These are phyloP conservation scores for Xylaria hypoxylon DNA, from an alignment of 2,329 filamentous ascomycete species.

Conservation along the genomic window DNA sequence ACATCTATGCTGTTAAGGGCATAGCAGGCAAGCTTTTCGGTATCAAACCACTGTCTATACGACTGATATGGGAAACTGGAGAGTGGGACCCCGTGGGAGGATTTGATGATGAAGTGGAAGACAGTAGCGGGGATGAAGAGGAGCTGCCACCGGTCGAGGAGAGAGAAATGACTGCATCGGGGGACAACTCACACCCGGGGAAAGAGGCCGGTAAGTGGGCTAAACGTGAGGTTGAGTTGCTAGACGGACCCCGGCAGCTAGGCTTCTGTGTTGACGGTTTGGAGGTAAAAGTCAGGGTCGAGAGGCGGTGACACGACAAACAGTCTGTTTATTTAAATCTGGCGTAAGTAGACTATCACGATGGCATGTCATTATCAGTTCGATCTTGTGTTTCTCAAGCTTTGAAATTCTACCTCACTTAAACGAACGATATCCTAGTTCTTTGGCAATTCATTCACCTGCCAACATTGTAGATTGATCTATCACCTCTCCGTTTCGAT, in stretches of 20 bases:
- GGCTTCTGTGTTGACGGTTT: slow-evolving; percentile 84
- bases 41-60: slow-evolving; percentile 71
- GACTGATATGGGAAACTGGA: slow-evolving; percentile 87
- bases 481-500: neutral
- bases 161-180: slow-evolving; percentile 8
- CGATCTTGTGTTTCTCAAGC: neutral
- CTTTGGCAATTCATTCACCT: neutral
- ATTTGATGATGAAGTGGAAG: slow-evolving; percentile 68
- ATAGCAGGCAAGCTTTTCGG: slow-evolving; percentile 78
- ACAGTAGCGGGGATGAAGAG: slow-evolving; percentile 65
- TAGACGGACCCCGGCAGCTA: slow-evolving; percentile 81
- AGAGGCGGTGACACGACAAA: slow-evolving; percentile 56
- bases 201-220: slow-evolving; percentile 70
- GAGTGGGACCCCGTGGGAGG: slow-evolving; percentile 85
- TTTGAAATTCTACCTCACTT: neutral
- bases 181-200: slow-evolving; percentile 42
- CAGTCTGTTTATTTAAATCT: neutral
- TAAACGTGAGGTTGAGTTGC: slow-evolving; percentile 82
- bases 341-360: neutral
- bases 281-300: slow-evolving; percentile 78
- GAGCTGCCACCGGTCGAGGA: slow-evolving; percentile 52
- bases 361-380: neutral
- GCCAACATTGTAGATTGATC: neutral
- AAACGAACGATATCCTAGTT: neutral
- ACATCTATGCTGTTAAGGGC: slow-evolving; percentile 85